A percentile compares a stretch with the other conserved stretches of the same genome.
Evolutionary conservation across 202 grass and related monocot genomes (phyloP).

Genomic region (Saccharum hybrid): DNA sequence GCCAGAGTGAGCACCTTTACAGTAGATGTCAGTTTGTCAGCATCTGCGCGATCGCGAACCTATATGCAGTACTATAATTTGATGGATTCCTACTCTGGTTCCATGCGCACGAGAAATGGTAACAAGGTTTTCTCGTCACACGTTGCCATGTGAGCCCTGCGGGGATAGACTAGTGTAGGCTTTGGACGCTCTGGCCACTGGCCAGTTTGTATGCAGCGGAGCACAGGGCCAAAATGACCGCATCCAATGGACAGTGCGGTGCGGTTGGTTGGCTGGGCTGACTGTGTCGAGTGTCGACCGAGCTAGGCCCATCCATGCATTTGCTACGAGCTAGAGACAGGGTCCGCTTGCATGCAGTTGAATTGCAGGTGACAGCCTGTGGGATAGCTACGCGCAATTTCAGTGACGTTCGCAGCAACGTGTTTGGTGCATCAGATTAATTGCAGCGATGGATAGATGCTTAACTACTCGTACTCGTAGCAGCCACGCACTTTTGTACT

Average conservation of each 20-base stretch:
- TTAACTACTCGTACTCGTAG: neutral
- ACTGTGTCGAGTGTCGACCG: neutral
- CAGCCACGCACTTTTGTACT: neutral
- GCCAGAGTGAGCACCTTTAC: neutral
- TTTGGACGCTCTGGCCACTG: neutral
- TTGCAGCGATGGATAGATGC: neutral
- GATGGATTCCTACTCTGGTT: neutral
- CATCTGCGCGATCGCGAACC: neutral
- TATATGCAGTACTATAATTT: neutral
- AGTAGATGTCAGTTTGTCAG: constrained; percentile 10
- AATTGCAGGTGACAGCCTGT: constrained; percentile 12
- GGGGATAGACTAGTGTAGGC: neutral
- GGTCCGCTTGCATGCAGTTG: neutral
- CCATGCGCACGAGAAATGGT: neutral
- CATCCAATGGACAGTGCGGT: constrained; percentile 25
- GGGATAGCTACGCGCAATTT: neutral
- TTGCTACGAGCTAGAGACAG: neutral
- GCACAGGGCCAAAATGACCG: neutral
- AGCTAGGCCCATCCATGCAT: neutral
- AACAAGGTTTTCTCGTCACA: constrained; percentile 1
- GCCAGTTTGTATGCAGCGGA: neutral
- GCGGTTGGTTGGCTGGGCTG: neutral
- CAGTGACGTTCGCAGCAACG: neutral
- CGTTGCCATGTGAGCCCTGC: constrained; percentile 22
- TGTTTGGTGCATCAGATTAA: neutral